phyloP scores from a whole-genome alignment of 208 protist genomes.

The Acanthamoeba healyi region DNA sequence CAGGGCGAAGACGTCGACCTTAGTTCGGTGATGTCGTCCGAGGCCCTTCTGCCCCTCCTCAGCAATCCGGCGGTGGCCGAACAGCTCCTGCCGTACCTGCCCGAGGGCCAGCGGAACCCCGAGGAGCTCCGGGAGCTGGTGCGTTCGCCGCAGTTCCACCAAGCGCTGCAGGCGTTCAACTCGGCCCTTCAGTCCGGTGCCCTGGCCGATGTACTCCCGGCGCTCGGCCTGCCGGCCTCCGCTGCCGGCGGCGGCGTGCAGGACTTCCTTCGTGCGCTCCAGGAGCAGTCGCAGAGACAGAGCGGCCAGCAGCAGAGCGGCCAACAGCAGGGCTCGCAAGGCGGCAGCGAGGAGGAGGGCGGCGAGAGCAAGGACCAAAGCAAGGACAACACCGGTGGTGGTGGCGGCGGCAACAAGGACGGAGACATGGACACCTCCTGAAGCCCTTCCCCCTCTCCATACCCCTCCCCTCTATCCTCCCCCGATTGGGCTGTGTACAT shows the following conservation, averaged over 20 bases:
- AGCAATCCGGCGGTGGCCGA: slow-evolving; percentile 37
- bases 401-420: not conserved
- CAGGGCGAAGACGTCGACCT: slow-evolving; percentile 1
- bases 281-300: not conserved
- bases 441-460: not conserved
- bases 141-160: slow-evolving; percentile 69
- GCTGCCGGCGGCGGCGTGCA: slow-evolving; percentile 12
- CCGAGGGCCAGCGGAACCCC: slow-evolving; percentile 45
- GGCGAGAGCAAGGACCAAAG: slow-evolving; percentile 23
- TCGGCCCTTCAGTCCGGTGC: slow-evolving; percentile 58
- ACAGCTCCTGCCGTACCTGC: slow-evolving; percentile 65
- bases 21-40: not conserved
- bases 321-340: slow-evolving; percentile 14
- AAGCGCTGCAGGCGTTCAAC: slow-evolving; percentile 72
- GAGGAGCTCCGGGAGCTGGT: slow-evolving; percentile 7
- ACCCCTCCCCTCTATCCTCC: no score
- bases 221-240: slow-evolving; percentile 27
- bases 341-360: not conserved
- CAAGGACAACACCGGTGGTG: not conserved
- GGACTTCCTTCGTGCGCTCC: slow-evolving; percentile 58
- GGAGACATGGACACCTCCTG: slow-evolving; percentile 59
- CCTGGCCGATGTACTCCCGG: slow-evolving; percentile 48
- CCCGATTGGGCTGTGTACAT: no score
- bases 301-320: slow-evolving; percentile 6
- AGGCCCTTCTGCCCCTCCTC: slow-evolving; percentile 28